Conservation (phyloP, 768 basidiomycete species). For the Lanmaoa pseudosensibilis region DNA sequence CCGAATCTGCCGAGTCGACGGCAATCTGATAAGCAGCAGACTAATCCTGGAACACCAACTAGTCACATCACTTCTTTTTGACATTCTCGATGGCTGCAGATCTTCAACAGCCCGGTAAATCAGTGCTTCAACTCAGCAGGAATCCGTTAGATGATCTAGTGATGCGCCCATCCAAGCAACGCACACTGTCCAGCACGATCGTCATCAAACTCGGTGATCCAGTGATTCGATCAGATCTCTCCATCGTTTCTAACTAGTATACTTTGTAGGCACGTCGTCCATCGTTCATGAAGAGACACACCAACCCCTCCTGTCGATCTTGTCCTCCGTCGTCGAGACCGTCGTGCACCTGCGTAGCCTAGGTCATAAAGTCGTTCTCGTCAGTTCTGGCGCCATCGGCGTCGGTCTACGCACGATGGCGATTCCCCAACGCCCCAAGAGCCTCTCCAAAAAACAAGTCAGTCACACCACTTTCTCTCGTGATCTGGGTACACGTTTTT, state of each 20-base stretch:
- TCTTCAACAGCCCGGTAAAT: conserved; percentile 10
- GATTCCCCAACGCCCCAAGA: conserved; percentile 75
- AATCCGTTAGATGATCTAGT: conserved; percentile 7
- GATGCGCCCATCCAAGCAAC: conserved; percentile 24
- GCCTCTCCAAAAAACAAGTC: conserved; percentile 88
- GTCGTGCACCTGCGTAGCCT: conserved; percentile 71
- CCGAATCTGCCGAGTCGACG: neutral
- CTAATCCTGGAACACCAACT: neutral
- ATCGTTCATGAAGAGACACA: conserved; percentile 95
- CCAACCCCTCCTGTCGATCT: conserved; percentile 84
- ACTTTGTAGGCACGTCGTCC: conserved; percentile 74
- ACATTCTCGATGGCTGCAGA: conserved; percentile 10
- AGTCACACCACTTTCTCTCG: conserved; percentile 23
- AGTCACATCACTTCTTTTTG: neutral
- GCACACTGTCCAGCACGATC: conserved; percentile 55
- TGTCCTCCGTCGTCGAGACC: conserved; percentile 91
- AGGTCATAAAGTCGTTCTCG: conserved; percentile 94
- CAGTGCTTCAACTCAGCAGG: neutral
- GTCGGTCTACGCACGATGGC: conserved; percentile 94
- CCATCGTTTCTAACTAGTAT: conserved; percentile 9
- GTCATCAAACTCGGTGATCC: conserved; percentile 81
- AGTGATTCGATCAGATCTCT: neutral
- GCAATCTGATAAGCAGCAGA: neutral
- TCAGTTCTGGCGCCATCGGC: conserved; percentile 96
- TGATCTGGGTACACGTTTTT: neutral